Evolutionary conservation across 768 basidiomycete genomes (phyloP), one percentile per base, ranked within the genome.

Genomic region (Amanita fuliginea): DNA sequence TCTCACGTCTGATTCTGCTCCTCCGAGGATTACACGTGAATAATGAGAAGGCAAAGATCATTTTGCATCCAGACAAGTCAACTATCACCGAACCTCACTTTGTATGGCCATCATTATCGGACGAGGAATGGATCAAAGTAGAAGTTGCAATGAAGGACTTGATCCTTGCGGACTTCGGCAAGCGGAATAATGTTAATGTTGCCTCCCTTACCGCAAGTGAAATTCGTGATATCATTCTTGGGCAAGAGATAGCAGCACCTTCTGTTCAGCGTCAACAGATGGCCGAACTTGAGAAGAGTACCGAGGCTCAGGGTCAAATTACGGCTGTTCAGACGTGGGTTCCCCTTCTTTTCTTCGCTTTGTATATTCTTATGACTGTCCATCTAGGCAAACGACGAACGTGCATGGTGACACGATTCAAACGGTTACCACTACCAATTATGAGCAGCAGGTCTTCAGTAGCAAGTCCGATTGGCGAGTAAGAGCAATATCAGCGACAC

Each of bases 401-500:
- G 80, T 96, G 51, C 93, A 96, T 57, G 96, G 96, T 64, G 95
- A 99, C 65, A 80, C 88, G 36, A 93, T 98, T 56, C 88, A 93
- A 63, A 90, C 89, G 1, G 83, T 94, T 5, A 99, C 96, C 2
- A 99, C 95, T 0, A 96, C 96, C 54, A 92, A 89, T 61, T 99
- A 99, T 63, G 96, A 96, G 66, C 93, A 97, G 60, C 88, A 92
- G 60, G 86, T 92, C n/a, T 99, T 99, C 73, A 94, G 90, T 66
- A 90, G 86, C 72, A 98, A 99, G 73, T 97, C 96, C 3, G 96
- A 99, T 65, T 99, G 96, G 96, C 91, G 96, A 58, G 89, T 97
- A 28, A 86, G 96, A 54, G 96, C 96, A 30, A 98, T 99, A 59
- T 94, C 92, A 13, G 87, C 96, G 0, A 98, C 94, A 18, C 94